Conservation (phyloP, 495 filamentous ascomycete genomes). For the Chaetomium tenue region DNA sequence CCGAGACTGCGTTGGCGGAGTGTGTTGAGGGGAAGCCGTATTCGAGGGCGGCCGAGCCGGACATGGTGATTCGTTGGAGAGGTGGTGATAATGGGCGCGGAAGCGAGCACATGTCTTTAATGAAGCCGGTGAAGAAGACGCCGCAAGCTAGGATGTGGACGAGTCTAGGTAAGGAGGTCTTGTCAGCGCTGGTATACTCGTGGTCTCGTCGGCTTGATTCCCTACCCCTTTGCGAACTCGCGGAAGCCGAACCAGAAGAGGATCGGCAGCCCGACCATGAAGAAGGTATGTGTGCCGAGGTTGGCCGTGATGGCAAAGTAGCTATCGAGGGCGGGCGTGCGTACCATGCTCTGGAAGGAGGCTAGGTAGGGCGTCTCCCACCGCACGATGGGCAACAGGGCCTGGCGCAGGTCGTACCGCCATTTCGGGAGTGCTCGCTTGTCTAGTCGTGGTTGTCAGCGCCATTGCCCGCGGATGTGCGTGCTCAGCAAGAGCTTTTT, state of each 20-base stretch:
- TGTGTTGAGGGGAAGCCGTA: slow-evolving; percentile 98
- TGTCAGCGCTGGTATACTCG: slow-evolving; percentile 16
- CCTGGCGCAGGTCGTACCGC: slow-evolving; percentile 81
- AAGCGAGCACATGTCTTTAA: slow-evolving; percentile 94
- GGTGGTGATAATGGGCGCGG: slow-evolving; percentile 92
- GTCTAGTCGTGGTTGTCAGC: slow-evolving; percentile 53
- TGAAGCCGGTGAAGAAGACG: slow-evolving; percentile 88
- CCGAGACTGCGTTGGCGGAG: slow-evolving; percentile 94
- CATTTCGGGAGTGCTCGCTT: slow-evolving; percentile 78
- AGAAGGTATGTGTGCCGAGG: slow-evolving; percentile 97
- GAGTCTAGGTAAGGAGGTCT: slow-evolving; percentile 52
- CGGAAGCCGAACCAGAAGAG: slow-evolving; percentile 93
- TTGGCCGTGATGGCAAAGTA: slow-evolving; percentile 98
- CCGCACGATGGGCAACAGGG: slow-evolving; percentile 79
- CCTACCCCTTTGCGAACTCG: slow-evolving; percentile 78
- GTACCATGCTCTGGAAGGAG: slow-evolving; percentile 70
- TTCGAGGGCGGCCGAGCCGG: slow-evolving; percentile 87
- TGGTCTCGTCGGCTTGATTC: slow-evolving; percentile 33
- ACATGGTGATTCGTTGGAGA: slow-evolving; percentile 93
- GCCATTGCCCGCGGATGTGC: not conserved
- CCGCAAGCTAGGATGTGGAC: slow-evolving; percentile 84
- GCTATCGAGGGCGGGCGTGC: slow-evolving; percentile 79
- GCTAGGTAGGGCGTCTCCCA: slow-evolving; percentile 96
- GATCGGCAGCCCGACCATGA: slow-evolving; percentile 90
- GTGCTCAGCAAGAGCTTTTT: not conserved